phyloP scores from a whole-genome alignment of 176 grass and related monocot species.

The Bothriochloa decipiens region DNA sequence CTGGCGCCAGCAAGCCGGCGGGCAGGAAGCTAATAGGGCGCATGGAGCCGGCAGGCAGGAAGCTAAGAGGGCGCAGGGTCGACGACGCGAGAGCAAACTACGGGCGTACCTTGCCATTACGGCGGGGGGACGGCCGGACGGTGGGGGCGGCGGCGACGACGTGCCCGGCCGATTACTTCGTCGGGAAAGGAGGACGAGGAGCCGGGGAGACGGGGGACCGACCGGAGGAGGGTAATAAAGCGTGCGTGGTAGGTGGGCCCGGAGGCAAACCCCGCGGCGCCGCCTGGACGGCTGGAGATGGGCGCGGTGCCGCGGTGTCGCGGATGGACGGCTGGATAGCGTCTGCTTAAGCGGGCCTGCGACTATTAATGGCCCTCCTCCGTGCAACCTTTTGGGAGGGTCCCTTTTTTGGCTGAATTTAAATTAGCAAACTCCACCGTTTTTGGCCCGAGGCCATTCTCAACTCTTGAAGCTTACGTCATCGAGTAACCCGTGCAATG shows the following conservation, averaged over 20 bases:
- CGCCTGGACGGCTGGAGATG: slow-evolving; percentile 8
- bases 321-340: slow-evolving; percentile 29
- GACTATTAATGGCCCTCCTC: slow-evolving; percentile 16
- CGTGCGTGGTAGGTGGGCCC: slow-evolving; percentile 30
- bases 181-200: slow-evolving; percentile 2
- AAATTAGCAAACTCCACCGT: slow-evolving; percentile 25
- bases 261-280: not conserved
- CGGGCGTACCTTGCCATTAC: not conserved
- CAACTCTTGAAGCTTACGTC: not conserved
- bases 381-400: not conserved
- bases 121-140: not conserved
- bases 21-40: not conserved
- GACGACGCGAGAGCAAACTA: not conserved
- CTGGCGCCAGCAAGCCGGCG: too few relatives aligned
- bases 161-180: slow-evolving; percentile 21
- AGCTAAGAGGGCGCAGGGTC: not conserved
- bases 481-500: too few relatives aligned
- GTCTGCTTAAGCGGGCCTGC: slow-evolving; percentile 18
- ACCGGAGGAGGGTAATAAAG: slow-evolving; percentile 1
- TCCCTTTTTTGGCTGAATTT: slow-evolving; percentile 3
- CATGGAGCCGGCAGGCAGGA: not conserved
- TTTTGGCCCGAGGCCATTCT: not conserved
- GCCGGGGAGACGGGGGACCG: not conserved
- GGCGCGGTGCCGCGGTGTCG: not conserved
- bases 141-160: not conserved